Base-by-base conservation (phyloP, 2,329 filamentous ascomycete species). In the Beauveria caledonica region DNA sequence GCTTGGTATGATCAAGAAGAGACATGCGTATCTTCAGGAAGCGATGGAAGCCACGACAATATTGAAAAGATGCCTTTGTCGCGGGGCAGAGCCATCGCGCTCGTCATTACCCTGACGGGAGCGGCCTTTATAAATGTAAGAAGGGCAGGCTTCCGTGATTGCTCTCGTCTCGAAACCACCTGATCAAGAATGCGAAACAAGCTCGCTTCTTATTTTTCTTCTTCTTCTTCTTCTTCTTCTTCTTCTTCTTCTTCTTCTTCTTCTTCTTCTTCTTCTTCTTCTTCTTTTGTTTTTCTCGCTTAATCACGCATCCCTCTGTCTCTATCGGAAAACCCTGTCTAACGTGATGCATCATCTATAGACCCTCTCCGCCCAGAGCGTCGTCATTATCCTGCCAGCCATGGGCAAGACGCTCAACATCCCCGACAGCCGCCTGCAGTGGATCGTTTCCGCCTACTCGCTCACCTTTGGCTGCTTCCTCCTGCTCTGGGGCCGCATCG, bases 391-490 rank as follows among this genome's bases (percentile, higher is more conserved):
- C 54, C 73, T 87, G 17, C 85, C 85, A 0, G 80, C 78, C n/a
- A 86, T 87, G 39, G 82, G 83, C 42, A 66, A 73, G 27, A 80
- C 80, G 11, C 74, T 87, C 5, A 62, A 70, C 56, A 84, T 87
- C 21, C 85, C 85, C 1, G 78, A 81, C 44, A 77, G 77, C 27
- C 77, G 84, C 17, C 77, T 83, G 61, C 85, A 87, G 72, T 88
- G 86, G 85, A 78, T 88, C 63, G 76, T 88, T 0, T 88, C 85
- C 0, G 81, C 85, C 0, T 88, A 88, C 67, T 78, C 82, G 4
- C 77, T 89, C 17, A 77, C 84, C 0, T 88, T 88, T 65, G 86
- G 85, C 51, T 88, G 85, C 70, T 87, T 88, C 67, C 72, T 88
- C 27, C 73, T 89, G 17, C 76, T 88, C 15, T 88, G 85, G 85